These are phyloP conservation scores for Hypericum androsaemum DNA, from an alignment of 345 rosid species.

Conservation along the genomic window DNA sequence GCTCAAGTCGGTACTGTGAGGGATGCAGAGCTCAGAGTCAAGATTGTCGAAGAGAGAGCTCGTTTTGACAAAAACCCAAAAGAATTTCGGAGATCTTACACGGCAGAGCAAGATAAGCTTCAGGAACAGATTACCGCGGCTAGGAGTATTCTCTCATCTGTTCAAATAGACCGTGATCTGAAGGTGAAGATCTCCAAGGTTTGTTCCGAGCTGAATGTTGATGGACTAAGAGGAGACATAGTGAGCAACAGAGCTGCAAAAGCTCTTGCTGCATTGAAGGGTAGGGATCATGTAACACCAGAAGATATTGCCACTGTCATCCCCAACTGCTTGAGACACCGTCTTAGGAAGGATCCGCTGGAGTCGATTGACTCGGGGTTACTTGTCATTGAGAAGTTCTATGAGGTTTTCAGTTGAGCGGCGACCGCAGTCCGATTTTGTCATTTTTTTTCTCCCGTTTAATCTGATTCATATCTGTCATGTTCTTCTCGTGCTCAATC, in stretches of 20 bases:
- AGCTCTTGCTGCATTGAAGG: slow-evolving; percentile 84
- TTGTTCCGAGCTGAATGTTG: slow-evolving; percentile 89
- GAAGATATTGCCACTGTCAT: slow-evolving; percentile 97
- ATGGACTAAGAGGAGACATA: slow-evolving; percentile 91
- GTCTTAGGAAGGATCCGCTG: slow-evolving; percentile 91
- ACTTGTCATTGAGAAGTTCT: slow-evolving; percentile 74
- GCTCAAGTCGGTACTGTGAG: slow-evolving; percentile 61
- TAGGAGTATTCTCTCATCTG: slow-evolving; percentile 53
- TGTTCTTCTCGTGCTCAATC: too few relatives aligned
- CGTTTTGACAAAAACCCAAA: slow-evolving; percentile 71
- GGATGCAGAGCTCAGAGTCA: slow-evolving; percentile 84
- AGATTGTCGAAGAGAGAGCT: slow-evolving; percentile 79
- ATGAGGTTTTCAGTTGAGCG: slow-evolving; percentile 71
- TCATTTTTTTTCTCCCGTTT: slow-evolving; percentile 8
- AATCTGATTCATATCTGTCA: too few relatives aligned
- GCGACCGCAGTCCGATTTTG: neutral
- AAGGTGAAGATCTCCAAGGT: slow-evolving; percentile 93
- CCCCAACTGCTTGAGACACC: slow-evolving; percentile 93
- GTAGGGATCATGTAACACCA: slow-evolving; percentile 64
- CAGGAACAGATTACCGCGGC: slow-evolving; percentile 67
- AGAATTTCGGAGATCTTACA: slow-evolving; percentile 72
- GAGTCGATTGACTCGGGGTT: slow-evolving; percentile 94
- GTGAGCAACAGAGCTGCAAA: slow-evolving; percentile 93
- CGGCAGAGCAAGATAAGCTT: slow-evolving; percentile 79
- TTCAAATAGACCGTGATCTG: slow-evolving; percentile 70